Percentiles rank a stretch among this genome's conserved stretches.
These are phyloP conservation scores for Aspergillus ostianus DNA, from an alignment of 495 filamentous ascomycete species.

Conservation along the genomic window DNA sequence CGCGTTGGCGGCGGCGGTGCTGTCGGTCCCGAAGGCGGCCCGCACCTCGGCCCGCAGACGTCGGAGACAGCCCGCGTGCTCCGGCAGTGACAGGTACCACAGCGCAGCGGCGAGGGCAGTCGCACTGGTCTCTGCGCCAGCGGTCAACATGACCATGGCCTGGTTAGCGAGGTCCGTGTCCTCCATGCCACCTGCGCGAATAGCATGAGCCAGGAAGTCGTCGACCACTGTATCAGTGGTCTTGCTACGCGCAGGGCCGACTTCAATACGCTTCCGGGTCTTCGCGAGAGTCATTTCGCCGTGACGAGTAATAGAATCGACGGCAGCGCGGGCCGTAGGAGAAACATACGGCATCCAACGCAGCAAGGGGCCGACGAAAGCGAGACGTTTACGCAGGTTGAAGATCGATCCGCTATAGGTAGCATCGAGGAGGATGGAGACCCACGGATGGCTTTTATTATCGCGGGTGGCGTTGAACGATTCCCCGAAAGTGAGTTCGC, in stretches of 20 bases:
- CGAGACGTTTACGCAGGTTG: background rate
- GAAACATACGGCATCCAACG: constrained; percentile 1
- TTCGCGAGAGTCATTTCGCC: background rate
- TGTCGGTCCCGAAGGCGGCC: background rate
- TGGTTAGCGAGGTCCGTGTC: constrained; percentile 1
- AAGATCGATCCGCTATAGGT: background rate
- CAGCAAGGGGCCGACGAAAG: background rate
- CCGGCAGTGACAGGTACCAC: background rate
- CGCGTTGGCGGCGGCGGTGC: background rate
- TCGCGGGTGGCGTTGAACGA: background rate
- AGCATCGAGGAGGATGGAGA: background rate
- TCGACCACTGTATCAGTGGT: background rate
- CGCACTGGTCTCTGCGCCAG: background rate
- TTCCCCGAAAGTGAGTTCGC: constrained; percentile 2
- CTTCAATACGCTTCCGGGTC: background rate
- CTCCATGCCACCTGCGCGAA: background rate
- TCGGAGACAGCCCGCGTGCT: background rate
- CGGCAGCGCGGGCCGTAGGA: background rate
- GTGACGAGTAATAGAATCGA: background rate
- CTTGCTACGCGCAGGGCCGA: background rate
- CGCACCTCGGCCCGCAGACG: background rate
- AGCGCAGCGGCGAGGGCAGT: background rate
- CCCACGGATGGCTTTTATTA: background rate
- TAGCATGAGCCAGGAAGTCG: background rate
- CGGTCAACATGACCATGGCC: background rate